Evolutionary conservation across 2,329 filamentous ascomycete genomes (phyloP).

Genomic region (Cladosporium sp.): DNA sequence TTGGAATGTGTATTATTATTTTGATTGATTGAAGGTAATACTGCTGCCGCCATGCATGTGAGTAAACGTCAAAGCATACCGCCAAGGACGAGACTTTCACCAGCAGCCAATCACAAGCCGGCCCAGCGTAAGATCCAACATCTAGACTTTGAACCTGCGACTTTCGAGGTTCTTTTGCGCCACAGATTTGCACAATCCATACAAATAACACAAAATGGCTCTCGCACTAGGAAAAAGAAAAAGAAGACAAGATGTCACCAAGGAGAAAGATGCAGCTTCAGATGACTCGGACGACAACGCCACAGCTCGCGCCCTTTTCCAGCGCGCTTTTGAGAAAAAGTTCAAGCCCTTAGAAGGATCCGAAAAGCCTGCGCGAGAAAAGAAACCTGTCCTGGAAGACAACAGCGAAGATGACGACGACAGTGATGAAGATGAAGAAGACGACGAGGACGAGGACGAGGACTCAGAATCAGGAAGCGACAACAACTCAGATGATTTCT

Average conservation of each 20-base stretch:
- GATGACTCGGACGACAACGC: conserved; percentile 35
- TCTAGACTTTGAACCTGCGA: conserved; percentile 14
- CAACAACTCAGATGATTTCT: conserved; percentile 2
- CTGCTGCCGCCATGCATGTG: not conserved
- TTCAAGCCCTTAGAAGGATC: conserved; percentile 64
- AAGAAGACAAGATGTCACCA: conserved; percentile 37
- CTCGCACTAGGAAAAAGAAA: conserved; percentile 49
- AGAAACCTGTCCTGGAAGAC: conserved; percentile 27
- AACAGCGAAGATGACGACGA: conserved; percentile 10
- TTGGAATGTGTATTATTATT: not conserved
- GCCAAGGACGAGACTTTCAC: conserved; percentile 8
- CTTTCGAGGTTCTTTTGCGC: conserved; percentile 8
- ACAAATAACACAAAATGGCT: conserved; percentile 37
- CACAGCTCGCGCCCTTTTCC: conserved; percentile 71
- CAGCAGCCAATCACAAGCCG: not conserved
- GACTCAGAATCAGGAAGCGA: conserved; percentile 46
- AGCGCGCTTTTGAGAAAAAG: conserved; percentile 81
- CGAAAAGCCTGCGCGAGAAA: conserved; percentile 34
- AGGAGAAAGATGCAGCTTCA: conserved; percentile 17
- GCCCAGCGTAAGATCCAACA: conserved; percentile 6
- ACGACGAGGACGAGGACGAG: conserved; percentile 64
- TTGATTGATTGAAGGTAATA: not conserved
- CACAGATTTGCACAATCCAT: not conserved
- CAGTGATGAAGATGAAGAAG: conserved; percentile 42
- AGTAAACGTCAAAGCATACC: not conserved